Conservation (phyloP, 164 flowering plant species). For the Hamamelis virginiana region DNA sequence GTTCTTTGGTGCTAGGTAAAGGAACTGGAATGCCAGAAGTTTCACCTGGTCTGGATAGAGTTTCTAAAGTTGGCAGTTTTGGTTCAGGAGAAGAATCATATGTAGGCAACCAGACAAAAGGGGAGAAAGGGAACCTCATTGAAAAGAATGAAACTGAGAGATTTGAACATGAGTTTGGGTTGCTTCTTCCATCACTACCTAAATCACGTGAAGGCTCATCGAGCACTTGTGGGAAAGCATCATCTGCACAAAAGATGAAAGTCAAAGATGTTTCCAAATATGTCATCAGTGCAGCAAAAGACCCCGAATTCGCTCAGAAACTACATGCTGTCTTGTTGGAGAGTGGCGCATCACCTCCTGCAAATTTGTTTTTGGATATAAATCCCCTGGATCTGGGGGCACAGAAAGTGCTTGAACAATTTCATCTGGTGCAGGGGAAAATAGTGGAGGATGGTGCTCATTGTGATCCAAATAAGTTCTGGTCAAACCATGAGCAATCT, state of each 20-base stretch:
- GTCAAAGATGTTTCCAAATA: conserved; percentile 77
- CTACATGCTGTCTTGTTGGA: conserved; percentile 79
- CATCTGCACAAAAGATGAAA: conserved; percentile 65
- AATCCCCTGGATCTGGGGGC: conserved; percentile 30
- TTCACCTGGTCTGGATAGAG: conserved; percentile 19
- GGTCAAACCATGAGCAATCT: conserved; percentile 28
- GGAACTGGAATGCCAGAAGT: conserved; percentile 18
- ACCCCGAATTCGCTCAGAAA: conserved; percentile 86
- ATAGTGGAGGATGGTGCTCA: conserved; percentile 15
- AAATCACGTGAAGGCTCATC: conserved; percentile 35
- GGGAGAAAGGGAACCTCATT: conserved; percentile 15
- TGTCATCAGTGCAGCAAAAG: conserved; percentile 80
- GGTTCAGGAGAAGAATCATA: conserved; percentile 26
- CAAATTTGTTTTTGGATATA: conserved; percentile 60
- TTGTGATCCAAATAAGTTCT: conserved; percentile 9
- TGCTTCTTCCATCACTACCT: conserved; percentile 42
- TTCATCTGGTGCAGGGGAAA: conserved; percentile 20
- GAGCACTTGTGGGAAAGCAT: conserved; percentile 33
- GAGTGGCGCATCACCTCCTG: conserved; percentile 80
- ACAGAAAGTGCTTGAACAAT: conserved; percentile 24
- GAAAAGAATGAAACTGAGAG: conserved; percentile 39
- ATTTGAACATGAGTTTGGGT: conserved; percentile 57
- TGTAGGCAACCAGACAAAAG: conserved; percentile 15
- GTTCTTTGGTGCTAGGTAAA: conserved; percentile 31
- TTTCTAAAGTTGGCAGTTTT: conserved; percentile 20